phyloP scores from a whole-genome alignment of 2,329 filamentous ascomycete genomes.

The Diaporthe velutina region DNA sequence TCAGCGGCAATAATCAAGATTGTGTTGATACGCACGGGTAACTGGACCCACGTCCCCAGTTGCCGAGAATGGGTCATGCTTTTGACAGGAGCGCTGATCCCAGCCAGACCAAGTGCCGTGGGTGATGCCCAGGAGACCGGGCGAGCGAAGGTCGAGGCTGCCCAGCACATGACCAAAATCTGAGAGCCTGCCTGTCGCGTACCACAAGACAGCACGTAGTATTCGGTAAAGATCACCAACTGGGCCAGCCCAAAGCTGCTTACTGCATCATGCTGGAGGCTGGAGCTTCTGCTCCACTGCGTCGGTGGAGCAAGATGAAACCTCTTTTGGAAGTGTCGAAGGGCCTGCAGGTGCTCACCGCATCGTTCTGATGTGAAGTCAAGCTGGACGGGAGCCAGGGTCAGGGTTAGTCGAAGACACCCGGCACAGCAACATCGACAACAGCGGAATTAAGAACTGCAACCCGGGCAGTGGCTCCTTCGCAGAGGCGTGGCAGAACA shows the following conservation, averaged over 20 bases:
- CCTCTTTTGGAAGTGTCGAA: not conserved
- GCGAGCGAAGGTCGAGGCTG: not conserved
- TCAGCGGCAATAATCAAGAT: constrained; percentile 21
- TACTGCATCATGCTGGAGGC: not conserved
- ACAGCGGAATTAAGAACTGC: no score
- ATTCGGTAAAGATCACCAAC: not conserved
- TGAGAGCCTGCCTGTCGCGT: not conserved
- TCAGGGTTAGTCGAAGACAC: not conserved
- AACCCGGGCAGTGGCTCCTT: no score
- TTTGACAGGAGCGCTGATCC: constrained; percentile 26
- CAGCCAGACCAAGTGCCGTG: not conserved
- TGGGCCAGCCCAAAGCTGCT: not conserved
- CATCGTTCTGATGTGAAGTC: not conserved
- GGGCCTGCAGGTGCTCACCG: not conserved
- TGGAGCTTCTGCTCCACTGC: not conserved
- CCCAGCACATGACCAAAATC: not conserved
- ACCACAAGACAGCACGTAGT: not conserved
- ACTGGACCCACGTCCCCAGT: constrained; percentile 8
- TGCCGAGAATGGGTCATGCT: constrained; percentile 1
- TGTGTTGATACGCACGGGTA: constrained; percentile 24
- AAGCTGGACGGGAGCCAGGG: not conserved
- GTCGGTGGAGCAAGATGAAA: constrained; percentile 1
- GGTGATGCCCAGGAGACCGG: not conserved
- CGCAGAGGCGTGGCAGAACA: no score
- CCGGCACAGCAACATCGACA: no score